Base-by-base conservation (phyloP, 208 protist genomes). In the Giardia duodenalis region DNA sequence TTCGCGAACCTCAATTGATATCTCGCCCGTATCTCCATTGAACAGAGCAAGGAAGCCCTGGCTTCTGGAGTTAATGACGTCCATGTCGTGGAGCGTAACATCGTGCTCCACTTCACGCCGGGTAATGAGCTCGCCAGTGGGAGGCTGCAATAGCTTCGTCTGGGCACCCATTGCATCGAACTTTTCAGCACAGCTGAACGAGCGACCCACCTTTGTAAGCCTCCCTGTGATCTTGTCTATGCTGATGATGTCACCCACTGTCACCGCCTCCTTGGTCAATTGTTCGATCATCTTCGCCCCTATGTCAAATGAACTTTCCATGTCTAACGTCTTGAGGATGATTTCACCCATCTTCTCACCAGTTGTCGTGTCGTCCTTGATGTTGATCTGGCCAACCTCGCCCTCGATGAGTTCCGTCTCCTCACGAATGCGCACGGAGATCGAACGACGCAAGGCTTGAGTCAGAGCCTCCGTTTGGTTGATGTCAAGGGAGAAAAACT, bases 401-500 rank as follows among this genome's bases (percentile, higher is more conserved):
- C 99, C 99, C 94, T 99, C 98, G 94, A 99, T 98, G 90, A 99
- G 96, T 95, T 99, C 98, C 10, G 98, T 99, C 95, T 99, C 98
- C 94, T 99, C 99, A 94, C 98, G 99, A 93, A 99, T 99, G 87
- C 96, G 95, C 43, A 99, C 97, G 47, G 98, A 98, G 93, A 99
- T 99, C 92, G 97, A 98, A 44, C 97, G 96, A 86, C 98, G 95
- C 93, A 99, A 98, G 10, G 97, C 98, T 96, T 99, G 98, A 47
- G 98, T 99, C 1, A 99, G 95, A 44, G 98, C 98, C 96, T 99
- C 98, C n/a, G 99, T 99, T 95, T 99, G 99, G 89, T 97, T 99
- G 98, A 99, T 99, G 94, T 99, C 98, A 30, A 99, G 95, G 3
- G 98, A 99, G 93, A 99, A 99, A 93, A 99, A 98, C 94, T 99